A percentile compares a stretch with the other conserved stretches of the same genome.
These are phyloP conservation scores for Iris macrosiphon DNA, from an alignment of 106 monocot species.

Conservation along the genomic window DNA sequence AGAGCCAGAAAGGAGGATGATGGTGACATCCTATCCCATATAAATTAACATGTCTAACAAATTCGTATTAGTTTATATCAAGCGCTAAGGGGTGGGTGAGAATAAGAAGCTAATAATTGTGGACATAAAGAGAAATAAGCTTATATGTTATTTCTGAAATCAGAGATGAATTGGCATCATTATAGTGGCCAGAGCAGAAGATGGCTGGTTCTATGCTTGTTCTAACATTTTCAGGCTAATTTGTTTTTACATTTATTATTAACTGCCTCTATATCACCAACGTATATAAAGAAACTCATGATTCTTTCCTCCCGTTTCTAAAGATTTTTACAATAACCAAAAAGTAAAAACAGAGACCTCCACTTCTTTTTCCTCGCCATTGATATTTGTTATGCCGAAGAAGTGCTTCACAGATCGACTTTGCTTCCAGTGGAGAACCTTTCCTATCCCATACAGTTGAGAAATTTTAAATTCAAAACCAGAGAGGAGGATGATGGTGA, in stretches of 20 bases:
- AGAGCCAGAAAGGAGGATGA: no score
- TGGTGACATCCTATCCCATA: no score
- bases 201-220: background rate
- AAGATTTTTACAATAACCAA: background rate
- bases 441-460: slow-evolving; percentile 31
- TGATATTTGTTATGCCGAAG: slow-evolving; percentile 38
- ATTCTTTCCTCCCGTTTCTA: background rate
- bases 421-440: slow-evolving; percentile 76
- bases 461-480: no score
- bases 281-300: background rate
- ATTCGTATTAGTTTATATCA: no score
- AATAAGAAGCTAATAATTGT: no score
- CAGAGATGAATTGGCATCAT: background rate
- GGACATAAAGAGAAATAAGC: background rate
- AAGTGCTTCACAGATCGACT: slow-evolving; percentile 38
- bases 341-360: background rate
- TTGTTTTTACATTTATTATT: no score
- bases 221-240: no score
- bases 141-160: background rate
- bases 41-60: no score
- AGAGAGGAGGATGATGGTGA: no score
- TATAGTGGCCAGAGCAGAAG: background rate
- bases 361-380: slow-evolving; percentile 51
- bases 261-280: background rate
- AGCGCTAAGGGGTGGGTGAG: no score